Evolutionary conservation across 305 asterid species (phyloP), one percentile per base, ranked within the genome.

Genomic region (Rubia peregrina): DNA sequence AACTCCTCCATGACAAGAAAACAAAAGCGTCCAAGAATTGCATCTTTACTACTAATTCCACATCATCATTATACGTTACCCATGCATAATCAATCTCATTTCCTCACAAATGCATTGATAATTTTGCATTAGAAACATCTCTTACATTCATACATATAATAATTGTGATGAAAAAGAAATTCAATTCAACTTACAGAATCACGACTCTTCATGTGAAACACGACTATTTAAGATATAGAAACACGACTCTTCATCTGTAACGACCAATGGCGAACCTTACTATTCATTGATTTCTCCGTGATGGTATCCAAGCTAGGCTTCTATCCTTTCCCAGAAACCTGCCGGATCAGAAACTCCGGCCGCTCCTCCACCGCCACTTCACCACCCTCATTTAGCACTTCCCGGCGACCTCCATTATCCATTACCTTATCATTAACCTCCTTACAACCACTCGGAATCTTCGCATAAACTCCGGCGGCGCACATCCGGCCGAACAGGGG

Each of bases 261-360:
- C n/a, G n/a, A n/a, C 73, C 78, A 74, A 68, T 46, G 69, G 16
- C 78, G 72, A n/a, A 69, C 61, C 59, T 83, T 91, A 0, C 73
- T 80, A 78, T 85, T 80, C 33, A 80, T 65, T 24, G 67, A 76
- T 75, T 81, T 90, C 74, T 92, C 96, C 67, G 62, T 82, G 59
- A 92, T 90, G 12, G 98, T 83, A 65, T 92, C 96, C 85, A 90
- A 85, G 75, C 88, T 90, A 4, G 98, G 98, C 70, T 85, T 92
- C 98, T 97, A 92, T 38, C 88, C 95, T 76, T 85, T 92, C 14
- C 95, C 97, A 1, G 98, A 90, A 5, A 90, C 46, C 53, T 87
- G 91, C 78, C 88, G 77, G 83, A 88, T 84, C 73, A 92, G 72
- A 74, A 73, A 84, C 74, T 85, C 94, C 7, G 96, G 95, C 76